Evolutionary conservation across 495 filamentous ascomycete species (phyloP).

Genomic region (Hypoxylon cercidicola): DNA sequence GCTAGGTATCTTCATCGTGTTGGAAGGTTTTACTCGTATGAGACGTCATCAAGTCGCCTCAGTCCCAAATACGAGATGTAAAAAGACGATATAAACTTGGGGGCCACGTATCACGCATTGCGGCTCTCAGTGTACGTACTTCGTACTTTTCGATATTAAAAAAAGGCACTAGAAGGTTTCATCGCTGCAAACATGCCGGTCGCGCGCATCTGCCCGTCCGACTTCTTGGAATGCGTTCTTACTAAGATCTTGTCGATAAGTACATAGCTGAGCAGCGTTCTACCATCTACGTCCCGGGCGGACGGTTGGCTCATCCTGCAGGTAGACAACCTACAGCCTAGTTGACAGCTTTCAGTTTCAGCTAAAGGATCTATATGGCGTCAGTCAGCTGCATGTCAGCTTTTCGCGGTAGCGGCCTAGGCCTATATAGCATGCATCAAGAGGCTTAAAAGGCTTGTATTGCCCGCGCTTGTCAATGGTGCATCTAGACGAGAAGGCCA

Average conservation of each 20-base stretch:
- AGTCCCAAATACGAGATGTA: conserved; percentile 35
- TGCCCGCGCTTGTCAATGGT: conserved; percentile 8
- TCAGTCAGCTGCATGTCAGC: conserved; percentile 22
- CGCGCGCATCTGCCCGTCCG: conserved; percentile 10
- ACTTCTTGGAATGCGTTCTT: background rate
- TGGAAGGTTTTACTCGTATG: conserved; percentile 32
- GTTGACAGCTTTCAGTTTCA: conserved; percentile 21
- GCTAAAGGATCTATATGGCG: conserved; percentile 25
- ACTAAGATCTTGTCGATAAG: background rate
- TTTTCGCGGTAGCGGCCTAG: conserved; percentile 6
- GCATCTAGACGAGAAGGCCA: conserved; percentile 8
- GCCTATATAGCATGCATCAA: conserved; percentile 22
- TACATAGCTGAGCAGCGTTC: conserved; percentile 14
- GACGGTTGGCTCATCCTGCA: conserved; percentile 24
- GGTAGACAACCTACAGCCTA: conserved; percentile 7
- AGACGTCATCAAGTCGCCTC: conserved; percentile 30
- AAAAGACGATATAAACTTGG: conserved; percentile 34
- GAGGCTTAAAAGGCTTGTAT: conserved; percentile 14
- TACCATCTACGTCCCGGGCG: conserved; percentile 18
- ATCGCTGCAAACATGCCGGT: conserved; percentile 22
- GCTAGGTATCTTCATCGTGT: background rate
- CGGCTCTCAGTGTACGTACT: conserved; percentile 17
- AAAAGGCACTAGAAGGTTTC: conserved; percentile 9
- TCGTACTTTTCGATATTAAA: conserved; percentile 13
- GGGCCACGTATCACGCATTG: conserved; percentile 34